Conservation (phyloP, 306 rosid genomes). For the Lotus japonicus region DNA sequence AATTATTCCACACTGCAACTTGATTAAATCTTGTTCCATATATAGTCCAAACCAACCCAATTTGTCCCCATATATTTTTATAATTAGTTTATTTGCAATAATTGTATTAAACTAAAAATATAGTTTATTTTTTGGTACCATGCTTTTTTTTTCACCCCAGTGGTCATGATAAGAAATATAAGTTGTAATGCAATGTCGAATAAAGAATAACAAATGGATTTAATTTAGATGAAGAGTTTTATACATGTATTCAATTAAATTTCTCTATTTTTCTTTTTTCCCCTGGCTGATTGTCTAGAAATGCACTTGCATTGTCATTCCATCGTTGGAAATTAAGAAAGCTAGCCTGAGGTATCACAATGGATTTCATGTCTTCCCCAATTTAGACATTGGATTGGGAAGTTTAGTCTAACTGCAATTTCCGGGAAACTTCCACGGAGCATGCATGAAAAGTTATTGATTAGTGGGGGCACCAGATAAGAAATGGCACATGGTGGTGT, state of each 20-base stretch:
- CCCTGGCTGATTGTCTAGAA: neutral
- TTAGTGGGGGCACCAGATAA: neutral
- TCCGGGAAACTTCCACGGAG: neutral
- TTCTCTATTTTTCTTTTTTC: neutral
- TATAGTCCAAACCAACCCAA: neutral
- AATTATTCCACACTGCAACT: neutral
- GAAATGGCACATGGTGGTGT: conserved; percentile 5
- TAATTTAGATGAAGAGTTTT: too few species aligned
- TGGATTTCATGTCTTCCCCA: too few species aligned
- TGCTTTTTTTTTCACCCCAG: neutral
- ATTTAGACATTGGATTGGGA: neutral
- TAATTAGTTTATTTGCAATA: neutral
- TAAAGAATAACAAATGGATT: too few species aligned
- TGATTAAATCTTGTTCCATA: neutral
- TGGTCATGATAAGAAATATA: conserved; percentile 22
- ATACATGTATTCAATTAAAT: too few species aligned
- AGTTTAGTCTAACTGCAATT: neutral
- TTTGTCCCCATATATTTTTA: neutral
- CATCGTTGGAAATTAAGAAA: neutral
- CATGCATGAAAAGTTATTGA: neutral
- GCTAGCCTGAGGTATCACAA: too few species aligned
- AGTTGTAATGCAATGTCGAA: conserved; percentile 17
- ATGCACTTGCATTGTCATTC: neutral
- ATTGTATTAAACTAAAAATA: neutral
- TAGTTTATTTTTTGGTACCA: too few species aligned